Base-by-base conservation (phyloP, 345 rosid species). In the Erucastrum elatum region DNA sequence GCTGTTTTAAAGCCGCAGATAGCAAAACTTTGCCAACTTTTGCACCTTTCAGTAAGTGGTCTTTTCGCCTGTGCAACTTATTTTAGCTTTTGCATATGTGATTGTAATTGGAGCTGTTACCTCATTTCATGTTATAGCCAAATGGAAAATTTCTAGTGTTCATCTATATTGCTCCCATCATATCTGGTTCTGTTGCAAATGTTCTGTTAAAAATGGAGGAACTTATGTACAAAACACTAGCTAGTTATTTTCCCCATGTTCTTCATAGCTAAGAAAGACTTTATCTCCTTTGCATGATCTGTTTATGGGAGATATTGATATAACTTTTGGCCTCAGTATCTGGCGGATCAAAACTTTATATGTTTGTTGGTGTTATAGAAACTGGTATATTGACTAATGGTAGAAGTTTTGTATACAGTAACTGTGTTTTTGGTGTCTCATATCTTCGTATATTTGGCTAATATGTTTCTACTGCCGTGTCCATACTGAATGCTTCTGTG, bases 1-100 rank as follows among this genome's bases (percentile, higher is more conserved):
- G 79, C 80, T 76, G 71, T 70, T 70, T 84, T 91, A 82, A 88
- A 85, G 89, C 90, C 84, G 37, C 84, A 84, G 72, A 84, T 90
- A 27, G 83, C 86, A 69, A 86, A 83, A 82, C 97, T 95, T 73
- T 83, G 90, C 58, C 58, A 51, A 16, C 8, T 15, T 15, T 15
- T 51, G 58, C 58, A 51, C 63, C 87, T 93, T 64, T 82, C 90
- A 46, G 98, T 95, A 85, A 81, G 90, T 72, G 39, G 64, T 73
- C n/a, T 72, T 81, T 71, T 64, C 70, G 67, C 70, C 49, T 70
- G 64, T 37, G 31, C 51, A 77, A 49, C 59, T 75, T 75, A 70
- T 16, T 77, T 68, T 66, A 59, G 63, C 31, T 76, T 69, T 75
- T 33, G 69, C 26, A 33, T 41, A 67, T 37, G 69, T 31, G 5